These are phyloP conservation scores for Hygrophila difformis DNA, from an alignment of 257 asterid species.

Conservation along the genomic window DNA sequence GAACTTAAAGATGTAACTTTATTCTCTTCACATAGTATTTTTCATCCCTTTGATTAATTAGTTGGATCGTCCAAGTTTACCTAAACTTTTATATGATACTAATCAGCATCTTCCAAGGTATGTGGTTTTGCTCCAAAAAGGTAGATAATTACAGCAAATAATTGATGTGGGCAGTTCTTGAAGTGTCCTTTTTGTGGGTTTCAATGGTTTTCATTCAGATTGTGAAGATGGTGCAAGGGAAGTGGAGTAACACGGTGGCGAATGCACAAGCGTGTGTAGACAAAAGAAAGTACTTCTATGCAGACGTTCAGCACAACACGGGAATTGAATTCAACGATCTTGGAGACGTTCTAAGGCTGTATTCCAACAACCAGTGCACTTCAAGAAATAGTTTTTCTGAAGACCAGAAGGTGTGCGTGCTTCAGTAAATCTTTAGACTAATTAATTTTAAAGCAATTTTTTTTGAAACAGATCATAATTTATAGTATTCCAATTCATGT, in stretches of 20 bases:
- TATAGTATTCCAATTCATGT: too few species aligned
- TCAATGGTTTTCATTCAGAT: slow-evolving; percentile 10
- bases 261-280: slow-evolving; percentile 30
- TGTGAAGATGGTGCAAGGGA: slow-evolving; percentile 12
- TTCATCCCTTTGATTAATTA: background rate
- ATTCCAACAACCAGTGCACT: slow-evolving; percentile 4
- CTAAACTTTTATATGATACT: too few species aligned
- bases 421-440: too few species aligned
- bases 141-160: too few species aligned
- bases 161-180: too few species aligned
- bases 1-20: slow-evolving; percentile 24
- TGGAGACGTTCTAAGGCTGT: slow-evolving; percentile 24
- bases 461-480: too few species aligned
- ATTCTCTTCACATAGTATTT: background rate
- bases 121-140: too few species aligned
- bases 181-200: background rate
- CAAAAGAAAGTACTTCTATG: slow-evolving; percentile 13
- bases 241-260: slow-evolving; percentile 21
- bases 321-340: slow-evolving; percentile 25
- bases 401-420: too few species aligned
- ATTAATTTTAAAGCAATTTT: too few species aligned
- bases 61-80: too few species aligned
- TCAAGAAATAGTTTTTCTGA: too few species aligned
- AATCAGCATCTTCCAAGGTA: too few species aligned
- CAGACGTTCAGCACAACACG: background rate